phyloP scores from a whole-genome alignment of 306 rosid species.

The Vigna trinervia region DNA sequence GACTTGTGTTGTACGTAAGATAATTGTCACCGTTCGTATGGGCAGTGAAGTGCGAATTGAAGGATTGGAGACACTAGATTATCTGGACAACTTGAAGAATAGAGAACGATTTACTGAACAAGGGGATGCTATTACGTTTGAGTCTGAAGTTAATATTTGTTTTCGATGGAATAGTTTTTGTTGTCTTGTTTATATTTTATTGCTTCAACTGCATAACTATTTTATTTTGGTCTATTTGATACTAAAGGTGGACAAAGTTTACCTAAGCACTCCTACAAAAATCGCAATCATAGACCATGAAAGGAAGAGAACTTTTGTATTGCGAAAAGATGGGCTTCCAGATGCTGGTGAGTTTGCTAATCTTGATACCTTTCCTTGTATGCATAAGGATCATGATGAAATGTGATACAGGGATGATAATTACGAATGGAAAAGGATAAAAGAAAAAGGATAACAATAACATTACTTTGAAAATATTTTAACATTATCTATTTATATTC shows the following conservation, averaged over 20 bases:
- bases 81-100: constrained; percentile 77
- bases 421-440: not conserved
- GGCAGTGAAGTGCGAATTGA: constrained; percentile 84
- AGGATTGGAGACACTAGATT: constrained; percentile 85
- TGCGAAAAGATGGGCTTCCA: constrained; percentile 81
- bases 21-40: constrained; percentile 35
- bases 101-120: constrained; percentile 78
- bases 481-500: too few species aligned
- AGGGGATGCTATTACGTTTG: constrained; percentile 81
- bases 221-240: constrained; percentile 36
- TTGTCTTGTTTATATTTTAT: constrained; percentile 12
- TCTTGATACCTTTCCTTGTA: not conserved
- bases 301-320: constrained; percentile 74
- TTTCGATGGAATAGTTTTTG: constrained; percentile 1
- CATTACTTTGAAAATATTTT: too few species aligned
- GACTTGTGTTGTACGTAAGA: constrained; percentile 5
- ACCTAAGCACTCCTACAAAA: constrained; percentile 73
- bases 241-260: constrained; percentile 72
- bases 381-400: constrained; percentile 9
- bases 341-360: constrained; percentile 72
- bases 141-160: constrained; percentile 63
- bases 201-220: constrained; percentile 31
- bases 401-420: constrained; percentile 8
- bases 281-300: constrained; percentile 85
- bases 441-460: too few species aligned